A percentile compares a stretch with the other conserved stretches of the same genome.
Evolutionary conservation across 1,139 yeast species (phyloP).

Genomic region (Kodamaea sp.): DNA sequence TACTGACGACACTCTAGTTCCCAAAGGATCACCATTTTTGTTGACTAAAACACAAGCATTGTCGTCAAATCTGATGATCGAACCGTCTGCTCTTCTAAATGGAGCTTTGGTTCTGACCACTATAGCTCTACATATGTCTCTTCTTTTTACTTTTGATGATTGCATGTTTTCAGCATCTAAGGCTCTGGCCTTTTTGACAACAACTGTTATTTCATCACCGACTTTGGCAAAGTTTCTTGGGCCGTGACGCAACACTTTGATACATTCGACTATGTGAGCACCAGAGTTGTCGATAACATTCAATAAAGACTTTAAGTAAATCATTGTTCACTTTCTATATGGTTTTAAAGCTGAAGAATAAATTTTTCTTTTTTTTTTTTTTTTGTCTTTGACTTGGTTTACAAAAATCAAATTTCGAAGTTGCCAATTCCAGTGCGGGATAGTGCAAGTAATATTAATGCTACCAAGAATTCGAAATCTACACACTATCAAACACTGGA

Average conservation of each 20-base stretch:
- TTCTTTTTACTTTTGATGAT: conserved; percentile 81
- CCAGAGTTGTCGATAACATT: conserved; percentile 95
- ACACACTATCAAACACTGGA: conserved; percentile 21
- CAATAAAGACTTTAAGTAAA: conserved; percentile 80
- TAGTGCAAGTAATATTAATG: background rate
- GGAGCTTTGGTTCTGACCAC: conserved; percentile 92
- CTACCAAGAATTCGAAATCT: background rate
- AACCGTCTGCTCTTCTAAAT: conserved; percentile 81
- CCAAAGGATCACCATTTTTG: conserved; percentile 90
- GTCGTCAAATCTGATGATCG: conserved; percentile 84
- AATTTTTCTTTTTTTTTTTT: background rate
- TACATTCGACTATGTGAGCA: conserved; percentile 92
- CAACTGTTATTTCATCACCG: conserved; percentile 93
- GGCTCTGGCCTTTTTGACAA: conserved; percentile 88
- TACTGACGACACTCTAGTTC: conserved; percentile 87
- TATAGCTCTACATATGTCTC: conserved; percentile 94
- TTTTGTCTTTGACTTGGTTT: background rate
- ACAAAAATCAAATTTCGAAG: no score
- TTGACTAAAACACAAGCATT: conserved; percentile 95
- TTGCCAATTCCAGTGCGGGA: no score
- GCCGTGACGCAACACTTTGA: conserved; percentile 86
- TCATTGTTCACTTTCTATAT: conserved; percentile 42
- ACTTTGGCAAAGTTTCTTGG: conserved; percentile 80
- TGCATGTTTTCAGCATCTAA: conserved; percentile 61
- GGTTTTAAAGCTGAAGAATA: background rate